phyloP scores from a whole-genome alignment of 139 green algal genomes.

The Chlorella sp. region DNA sequence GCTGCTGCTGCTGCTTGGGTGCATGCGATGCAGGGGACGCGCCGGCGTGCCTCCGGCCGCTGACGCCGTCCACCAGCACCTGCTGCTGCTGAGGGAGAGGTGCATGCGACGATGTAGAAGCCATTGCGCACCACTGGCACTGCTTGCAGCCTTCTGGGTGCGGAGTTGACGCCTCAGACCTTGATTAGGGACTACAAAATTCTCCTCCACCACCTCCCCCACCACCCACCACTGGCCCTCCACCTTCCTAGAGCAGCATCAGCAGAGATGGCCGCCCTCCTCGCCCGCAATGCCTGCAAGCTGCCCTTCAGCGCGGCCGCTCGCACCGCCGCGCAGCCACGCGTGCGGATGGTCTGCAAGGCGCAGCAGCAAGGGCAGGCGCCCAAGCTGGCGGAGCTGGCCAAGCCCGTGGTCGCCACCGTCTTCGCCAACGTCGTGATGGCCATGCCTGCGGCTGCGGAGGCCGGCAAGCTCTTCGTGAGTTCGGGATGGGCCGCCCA shows the following conservation, averaged over 20 bases:
- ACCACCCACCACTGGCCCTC: background rate
- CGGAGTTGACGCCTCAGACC: background rate
- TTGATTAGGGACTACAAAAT: background rate
- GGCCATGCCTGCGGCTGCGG: slow-evolving; percentile 60
- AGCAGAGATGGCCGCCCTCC: background rate
- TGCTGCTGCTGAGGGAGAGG: background rate
- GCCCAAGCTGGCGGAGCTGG: slow-evolving; percentile 2
- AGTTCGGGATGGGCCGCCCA: background rate
- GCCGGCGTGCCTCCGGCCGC: background rate
- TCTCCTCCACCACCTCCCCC: background rate
- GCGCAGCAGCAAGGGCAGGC: slow-evolving; percentile 9
- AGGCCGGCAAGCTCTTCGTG: slow-evolving; percentile 64
- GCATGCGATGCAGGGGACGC: background rate
- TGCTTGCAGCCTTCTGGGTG: too few relatives aligned
- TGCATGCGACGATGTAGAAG: too few relatives aligned
- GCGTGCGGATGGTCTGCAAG: slow-evolving; percentile 3
- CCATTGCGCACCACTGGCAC: too few relatives aligned
- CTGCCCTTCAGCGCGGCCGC: background rate
- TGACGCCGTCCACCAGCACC: background rate
- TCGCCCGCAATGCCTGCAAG: background rate
- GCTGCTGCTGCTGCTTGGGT: background rate
- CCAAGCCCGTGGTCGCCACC: slow-evolving; percentile 20
- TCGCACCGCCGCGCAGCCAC: background rate
- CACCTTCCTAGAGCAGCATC: background rate
- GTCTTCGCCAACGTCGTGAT: slow-evolving; percentile 61